Base-by-base conservation (phyloP, 768 basidiomycete species). In the Tylopilus cervinicoccineus region DNA sequence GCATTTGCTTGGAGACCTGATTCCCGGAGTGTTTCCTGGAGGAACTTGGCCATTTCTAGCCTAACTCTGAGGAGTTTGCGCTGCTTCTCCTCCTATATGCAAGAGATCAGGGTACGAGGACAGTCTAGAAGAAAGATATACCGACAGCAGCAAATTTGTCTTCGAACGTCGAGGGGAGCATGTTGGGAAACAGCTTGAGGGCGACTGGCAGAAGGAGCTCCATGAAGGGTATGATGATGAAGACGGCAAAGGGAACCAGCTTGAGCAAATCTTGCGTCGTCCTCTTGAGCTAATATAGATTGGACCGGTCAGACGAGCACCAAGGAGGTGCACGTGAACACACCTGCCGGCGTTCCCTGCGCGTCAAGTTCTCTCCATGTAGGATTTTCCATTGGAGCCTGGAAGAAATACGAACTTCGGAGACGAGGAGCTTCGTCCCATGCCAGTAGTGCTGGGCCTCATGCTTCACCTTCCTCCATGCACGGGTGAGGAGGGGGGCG, bases 21-120 rank as follows among this genome's bases (percentile, higher is more conserved):
- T 71, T 97, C 96, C 32, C 91, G 83, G 38, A 99, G 79, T 0
- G 96, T 98, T 68, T 99, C 96, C 60, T 97, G 95, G 22, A 99
- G 76, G 76, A 98, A 99, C 64, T 99, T 98, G 59, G 96, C 96
- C 95, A 97, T 98, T 66, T 96, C 94, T 29, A 99, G 76, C 49
- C 95, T 80, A 23, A 96, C 92, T 49, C 93, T 85, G 38, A 99
- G 84, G 4, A 97, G 77, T 64, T 97, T 98, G 59, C 95, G 85
- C 61, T 95, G 82, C 67, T 99, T 99, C 71, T 98, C 96, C 68
- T 96, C 92, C 91, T 96, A 43, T 20, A 32, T 4, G 12, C 22
- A 2, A 29, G 5, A 14, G 5, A 24, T 50, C 1, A 40, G 32
- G 19, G 17, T 13, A 9, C 8, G 26, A 9, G 11, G 2, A 20